Base-by-base conservation (phyloP, 1,284 basidiomycete species). In the Pseudozyma thailandica region DNA sequence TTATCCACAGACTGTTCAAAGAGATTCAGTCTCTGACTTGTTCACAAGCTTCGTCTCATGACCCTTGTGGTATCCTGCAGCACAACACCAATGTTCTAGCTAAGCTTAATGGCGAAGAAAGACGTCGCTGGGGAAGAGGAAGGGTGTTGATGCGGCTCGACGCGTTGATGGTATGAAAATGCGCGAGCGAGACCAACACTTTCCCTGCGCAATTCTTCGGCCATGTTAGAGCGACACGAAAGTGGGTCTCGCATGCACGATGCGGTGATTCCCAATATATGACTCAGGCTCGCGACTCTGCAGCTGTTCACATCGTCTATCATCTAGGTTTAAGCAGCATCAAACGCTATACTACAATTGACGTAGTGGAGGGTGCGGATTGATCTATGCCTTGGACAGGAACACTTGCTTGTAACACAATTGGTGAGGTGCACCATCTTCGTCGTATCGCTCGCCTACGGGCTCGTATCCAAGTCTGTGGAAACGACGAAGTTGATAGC, bases 351-450 rank as follows among this genome's bases (percentile, higher is more conserved):
- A 18, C 9, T 18, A n/a, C 9, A 13, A 18, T 21, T 41, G 12
- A 1, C 21, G 20, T 33, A 41, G 6, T 23, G 13, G 37, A n/a
- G 13, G 18, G 39, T 23, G 21, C 18, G 21, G 18, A 26, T 12
- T 21, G 4, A 2, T 12, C 26, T 25, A 53, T 20, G 28, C 27
- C 41, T 41, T 60, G 12, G 48, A 18, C 0, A 70, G 45, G 37
- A 57, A 60, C 20, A 65, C 47, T 26, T 68, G 55, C 50, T 72
- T 72, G 53, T 48, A 63, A 31, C 63, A 68, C 15, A 72, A 50
- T 46, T 68, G 55, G 30, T 72, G 70, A 26, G 70, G 64, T 18
- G 59, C 63, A 21, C 70, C 70, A 20, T 72, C 70, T 23, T 72
- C 70, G 28, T 60, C 59, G 38, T 68, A 72, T 7, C 46, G 28